Percentiles rank a stretch among this genome's conserved stretches.
These are phyloP conservation scores for Pezicula carpinea DNA, from an alignment of 2,329 filamentous ascomycete species.

Conservation along the genomic window DNA sequence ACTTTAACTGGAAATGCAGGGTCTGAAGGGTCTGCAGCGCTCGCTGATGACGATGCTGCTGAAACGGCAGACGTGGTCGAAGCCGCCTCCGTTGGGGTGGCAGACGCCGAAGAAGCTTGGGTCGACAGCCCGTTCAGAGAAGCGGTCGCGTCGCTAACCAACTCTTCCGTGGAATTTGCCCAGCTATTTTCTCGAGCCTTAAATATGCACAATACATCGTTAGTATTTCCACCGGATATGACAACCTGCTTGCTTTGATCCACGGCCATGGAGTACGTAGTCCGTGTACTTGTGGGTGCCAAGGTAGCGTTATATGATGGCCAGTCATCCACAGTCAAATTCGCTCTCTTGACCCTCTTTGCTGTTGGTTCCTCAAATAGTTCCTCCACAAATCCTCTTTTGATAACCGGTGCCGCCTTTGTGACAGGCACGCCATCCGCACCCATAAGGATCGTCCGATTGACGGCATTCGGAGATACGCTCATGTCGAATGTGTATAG, in stretches of 20 bases:
- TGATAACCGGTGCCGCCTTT: conserved; percentile 38
- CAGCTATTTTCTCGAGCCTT: conserved; percentile 71
- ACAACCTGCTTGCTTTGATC: conserved; percentile 64
- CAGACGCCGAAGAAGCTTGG: conserved; percentile 15
- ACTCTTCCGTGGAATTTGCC: conserved; percentile 57
- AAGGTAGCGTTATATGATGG: conserved; percentile 73
- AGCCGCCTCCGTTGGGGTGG: conserved; percentile 8
- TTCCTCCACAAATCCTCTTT: conserved; percentile 3
- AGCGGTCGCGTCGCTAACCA: conserved; percentile 16
- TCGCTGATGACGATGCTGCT: conserved; percentile 25
- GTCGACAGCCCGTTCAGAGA: conserved; percentile 19
- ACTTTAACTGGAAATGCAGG: conserved; percentile 50
- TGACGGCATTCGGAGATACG: conserved; percentile 69
- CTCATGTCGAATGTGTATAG: conserved; percentile 75
- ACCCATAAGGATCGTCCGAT: conserved; percentile 62
- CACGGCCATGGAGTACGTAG: conserved; percentile 67
- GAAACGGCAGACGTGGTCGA: conserved; percentile 21
- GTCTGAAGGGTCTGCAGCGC: conserved; percentile 30
- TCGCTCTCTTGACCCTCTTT: conserved; percentile 27
- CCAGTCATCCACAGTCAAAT: conserved; percentile 60
- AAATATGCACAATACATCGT: conserved; percentile 72
- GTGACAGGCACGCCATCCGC: conserved; percentile 50
- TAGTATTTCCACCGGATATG: conserved; percentile 67
- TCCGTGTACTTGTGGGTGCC: conserved; percentile 61
- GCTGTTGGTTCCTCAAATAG: neutral